These are phyloP conservation scores for Amylostereum chailletii DNA, from an alignment of 1,284 basidiomycete genomes.

Conservation along the genomic window DNA sequence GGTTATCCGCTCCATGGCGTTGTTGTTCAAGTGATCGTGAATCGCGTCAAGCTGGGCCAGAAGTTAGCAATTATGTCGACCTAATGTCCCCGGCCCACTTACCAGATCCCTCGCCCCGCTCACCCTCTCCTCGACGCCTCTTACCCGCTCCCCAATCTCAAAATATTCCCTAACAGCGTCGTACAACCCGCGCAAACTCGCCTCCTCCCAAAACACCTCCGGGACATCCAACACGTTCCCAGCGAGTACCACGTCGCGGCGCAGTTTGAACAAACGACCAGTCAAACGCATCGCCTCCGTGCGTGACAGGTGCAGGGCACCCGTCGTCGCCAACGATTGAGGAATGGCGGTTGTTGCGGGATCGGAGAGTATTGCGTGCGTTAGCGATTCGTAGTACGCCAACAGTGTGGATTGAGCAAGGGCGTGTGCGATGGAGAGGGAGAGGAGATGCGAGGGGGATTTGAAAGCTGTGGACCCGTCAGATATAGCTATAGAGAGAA, in stretches of 20 bases:
- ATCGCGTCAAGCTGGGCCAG: constrained; percentile 75
- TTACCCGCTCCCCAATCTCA: constrained; percentile 82
- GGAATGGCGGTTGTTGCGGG: constrained; percentile 78
- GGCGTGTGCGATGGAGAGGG: constrained; percentile 89
- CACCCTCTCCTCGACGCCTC: constrained; percentile 84
- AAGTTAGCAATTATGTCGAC: constrained; percentile 2
- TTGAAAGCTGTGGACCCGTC: constrained; percentile 60
- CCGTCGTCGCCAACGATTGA: constrained; percentile 74
- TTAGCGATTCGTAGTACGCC: constrained; percentile 79
- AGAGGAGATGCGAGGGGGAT: constrained; percentile 78
- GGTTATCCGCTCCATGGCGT: constrained; percentile 88
- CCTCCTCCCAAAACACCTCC: constrained; percentile 93
- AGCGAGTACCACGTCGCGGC: constrained; percentile 87
- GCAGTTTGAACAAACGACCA: constrained; percentile 77
- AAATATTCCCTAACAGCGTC: constrained; percentile 93
- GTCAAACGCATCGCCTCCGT: constrained; percentile 84
- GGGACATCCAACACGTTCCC: constrained; percentile 94
- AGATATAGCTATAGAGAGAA: background rate
- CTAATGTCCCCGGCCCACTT: constrained; percentile 22
- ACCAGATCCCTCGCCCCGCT: constrained; percentile 85
- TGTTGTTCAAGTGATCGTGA: constrained; percentile 88
- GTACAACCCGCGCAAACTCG: constrained; percentile 82
- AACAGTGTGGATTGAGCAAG: constrained; percentile 92
- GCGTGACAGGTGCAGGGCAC: constrained; percentile 71
- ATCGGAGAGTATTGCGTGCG: constrained; percentile 73